Percentiles rank a stretch among this genome's conserved stretches.
These are phyloP conservation scores for Lineolata rhizophorae DNA, from an alignment of 495 filamentous ascomycete species.

Conservation along the genomic window DNA sequence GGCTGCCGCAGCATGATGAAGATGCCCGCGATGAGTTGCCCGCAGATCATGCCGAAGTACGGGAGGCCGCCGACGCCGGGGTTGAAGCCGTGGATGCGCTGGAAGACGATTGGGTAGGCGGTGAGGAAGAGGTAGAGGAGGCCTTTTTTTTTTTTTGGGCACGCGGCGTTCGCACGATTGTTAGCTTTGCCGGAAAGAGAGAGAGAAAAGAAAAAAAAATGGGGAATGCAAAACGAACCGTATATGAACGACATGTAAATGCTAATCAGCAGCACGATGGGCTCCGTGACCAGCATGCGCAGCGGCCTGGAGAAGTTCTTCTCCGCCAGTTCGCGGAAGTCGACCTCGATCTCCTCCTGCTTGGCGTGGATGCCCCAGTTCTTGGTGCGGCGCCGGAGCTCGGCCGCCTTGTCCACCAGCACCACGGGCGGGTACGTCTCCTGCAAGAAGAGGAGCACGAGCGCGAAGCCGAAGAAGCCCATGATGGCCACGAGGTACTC, in stretches of 20 bases:
- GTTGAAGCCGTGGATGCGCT: slow-evolving; percentile 42
- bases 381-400: slow-evolving; percentile 58
- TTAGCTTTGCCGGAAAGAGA: too few species aligned
- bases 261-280: slow-evolving; percentile 50
- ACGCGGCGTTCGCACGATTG: too few species aligned
- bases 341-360: slow-evolving; percentile 80
- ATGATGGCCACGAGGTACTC: slow-evolving; percentile 52
- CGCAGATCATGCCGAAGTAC: slow-evolving; percentile 62
- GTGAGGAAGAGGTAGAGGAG: slow-evolving; percentile 65
- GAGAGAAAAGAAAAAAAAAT: slow-evolving; percentile 25
- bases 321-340: slow-evolving; percentile 50
- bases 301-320: slow-evolving; percentile 75
- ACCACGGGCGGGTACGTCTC: slow-evolving; percentile 77
- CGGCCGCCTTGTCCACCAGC: slow-evolving; percentile 50
- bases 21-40: slow-evolving; percentile 43
- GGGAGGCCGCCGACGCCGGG: slow-evolving; percentile 50
- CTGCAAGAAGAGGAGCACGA: slow-evolving; percentile 49
- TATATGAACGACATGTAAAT: slow-evolving; percentile 45
- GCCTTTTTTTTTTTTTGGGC: too few species aligned
- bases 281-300: slow-evolving; percentile 58
- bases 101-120: slow-evolving; percentile 63
- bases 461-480: slow-evolving; percentile 46
- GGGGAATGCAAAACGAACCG: too few species aligned
- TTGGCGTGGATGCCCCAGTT: slow-evolving; percentile 93
- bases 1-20: slow-evolving; percentile 45